These are phyloP conservation scores for Penicillium dipodomyicola DNA, from an alignment of 495 filamentous ascomycete species.

Conservation along the genomic window DNA sequence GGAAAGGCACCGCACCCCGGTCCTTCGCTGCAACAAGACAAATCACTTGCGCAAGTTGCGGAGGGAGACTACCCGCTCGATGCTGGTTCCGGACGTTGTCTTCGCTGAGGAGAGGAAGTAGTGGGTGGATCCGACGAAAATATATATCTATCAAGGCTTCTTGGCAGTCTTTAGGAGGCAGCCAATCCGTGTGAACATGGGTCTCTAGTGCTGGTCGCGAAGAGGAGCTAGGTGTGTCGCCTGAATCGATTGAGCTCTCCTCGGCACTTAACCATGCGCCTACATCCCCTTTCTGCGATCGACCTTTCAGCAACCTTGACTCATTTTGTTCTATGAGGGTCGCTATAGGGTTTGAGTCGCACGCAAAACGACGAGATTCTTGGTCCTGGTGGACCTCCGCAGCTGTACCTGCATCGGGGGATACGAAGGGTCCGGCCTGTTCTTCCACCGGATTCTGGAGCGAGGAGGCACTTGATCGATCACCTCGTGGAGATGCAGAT, in stretches of 20 bases:
- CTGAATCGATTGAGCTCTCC: slow-evolving; percentile 3
- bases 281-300: slow-evolving; percentile 19
- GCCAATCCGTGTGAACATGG: background rate
- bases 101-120: slow-evolving; percentile 33
- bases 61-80: slow-evolving; percentile 15
- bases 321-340: slow-evolving; percentile 17
- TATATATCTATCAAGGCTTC: slow-evolving; percentile 24
- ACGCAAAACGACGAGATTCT: slow-evolving; percentile 19
- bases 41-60: slow-evolving; percentile 29
- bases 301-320: slow-evolving; percentile 18
- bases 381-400: background rate
- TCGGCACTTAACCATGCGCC: slow-evolving; percentile 23
- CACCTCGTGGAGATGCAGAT: slow-evolving; percentile 7
- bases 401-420: background rate
- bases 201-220: background rate
- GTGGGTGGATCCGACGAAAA: slow-evolving; percentile 26
- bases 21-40: slow-evolving; percentile 40
- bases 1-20: slow-evolving; percentile 21
- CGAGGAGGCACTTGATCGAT: background rate
- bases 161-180: slow-evolving; percentile 23
- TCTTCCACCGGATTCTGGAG: background rate
- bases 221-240: background rate
- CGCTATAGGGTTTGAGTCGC: slow-evolving; percentile 27
- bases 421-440: background rate
- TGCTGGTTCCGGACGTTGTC: slow-evolving; percentile 17